These are phyloP conservation scores for Trichosporon inkin DNA, from an alignment of 1,284 basidiomycete species.

Conservation along the genomic window DNA sequence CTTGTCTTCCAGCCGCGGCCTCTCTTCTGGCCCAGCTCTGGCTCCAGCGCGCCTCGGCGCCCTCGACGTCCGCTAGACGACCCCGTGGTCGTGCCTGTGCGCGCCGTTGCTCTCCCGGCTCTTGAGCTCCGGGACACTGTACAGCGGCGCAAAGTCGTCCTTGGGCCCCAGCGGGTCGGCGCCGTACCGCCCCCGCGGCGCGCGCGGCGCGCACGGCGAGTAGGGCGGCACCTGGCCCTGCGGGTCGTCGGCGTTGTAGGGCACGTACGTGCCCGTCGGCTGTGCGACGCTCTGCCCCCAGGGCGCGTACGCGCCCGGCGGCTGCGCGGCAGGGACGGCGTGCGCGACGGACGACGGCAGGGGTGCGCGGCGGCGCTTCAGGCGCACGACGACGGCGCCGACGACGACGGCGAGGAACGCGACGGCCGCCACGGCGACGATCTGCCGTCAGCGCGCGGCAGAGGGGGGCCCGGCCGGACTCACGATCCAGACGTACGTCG, in stretches of 20 bases:
- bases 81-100: not conserved
- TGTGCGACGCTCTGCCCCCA: not conserved
- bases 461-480: not conserved
- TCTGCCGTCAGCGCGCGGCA: not conserved
- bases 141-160: not conserved
- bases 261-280: not conserved
- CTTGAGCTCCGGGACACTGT: not conserved
- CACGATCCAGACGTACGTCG: not conserved
- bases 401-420: not conserved
- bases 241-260: not conserved
- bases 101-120: not conserved
- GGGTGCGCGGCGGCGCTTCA: not conserved
- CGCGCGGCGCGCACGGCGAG: too few species aligned
- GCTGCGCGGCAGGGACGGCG: not conserved
- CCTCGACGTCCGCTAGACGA: not conserved
- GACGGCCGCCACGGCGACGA: not conserved
- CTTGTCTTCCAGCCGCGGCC: too few species aligned
- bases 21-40: too few species aligned
- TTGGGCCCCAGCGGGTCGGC: not conserved
- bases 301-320: not conserved
- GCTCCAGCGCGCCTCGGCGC: too few species aligned
- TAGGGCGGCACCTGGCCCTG: not conserved
- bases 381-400: not conserved
- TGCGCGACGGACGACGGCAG: not conserved
- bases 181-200: not conserved